These are phyloP conservation scores for Globisporangium nunn DNA, from an alignment of 352 stramenopile species.

Conservation along the genomic window DNA sequence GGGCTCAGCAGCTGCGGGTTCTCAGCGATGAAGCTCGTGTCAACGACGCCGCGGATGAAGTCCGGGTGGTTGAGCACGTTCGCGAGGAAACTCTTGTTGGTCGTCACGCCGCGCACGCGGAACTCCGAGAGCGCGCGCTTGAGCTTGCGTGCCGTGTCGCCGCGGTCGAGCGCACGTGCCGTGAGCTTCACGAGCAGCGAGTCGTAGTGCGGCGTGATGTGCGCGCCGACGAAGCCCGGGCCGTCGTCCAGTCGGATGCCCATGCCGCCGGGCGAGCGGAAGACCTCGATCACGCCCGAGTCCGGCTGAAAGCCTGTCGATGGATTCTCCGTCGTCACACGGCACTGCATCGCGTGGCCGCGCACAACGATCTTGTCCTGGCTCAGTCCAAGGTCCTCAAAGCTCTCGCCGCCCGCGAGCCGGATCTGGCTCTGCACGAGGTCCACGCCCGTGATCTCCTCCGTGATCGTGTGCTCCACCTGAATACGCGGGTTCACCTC, in stretches of 20 bases:
- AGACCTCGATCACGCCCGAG: constrained; percentile 95
- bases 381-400: constrained; percentile 90
- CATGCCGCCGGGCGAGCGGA: constrained; percentile 92
- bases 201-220: constrained; percentile 98
- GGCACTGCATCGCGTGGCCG: constrained; percentile 95
- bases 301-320: constrained; percentile 94
- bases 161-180: constrained; percentile 84
- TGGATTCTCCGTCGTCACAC: constrained; percentile 95
- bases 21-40: constrained; percentile 95
- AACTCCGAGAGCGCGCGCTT: constrained; percentile 94
- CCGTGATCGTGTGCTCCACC: constrained; percentile 91
- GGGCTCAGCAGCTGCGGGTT: constrained; percentile 92
- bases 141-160: constrained; percentile 91
- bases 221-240: constrained; percentile 92
- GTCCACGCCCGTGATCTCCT: constrained; percentile 93
- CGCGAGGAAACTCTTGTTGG: constrained; percentile 93
- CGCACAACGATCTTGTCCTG: constrained; percentile 91
- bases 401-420: constrained; percentile 89
- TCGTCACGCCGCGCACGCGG: constrained; percentile 93
- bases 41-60: constrained; percentile 91
- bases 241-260: constrained; percentile 95
- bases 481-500: constrained; percentile 99
- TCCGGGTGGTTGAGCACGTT: constrained; percentile 94
- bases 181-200: constrained; percentile 97
- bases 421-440: constrained; percentile 96